Percentiles rank a stretch among this genome's conserved stretches.
Evolutionary conservation across 306 rosid species (phyloP).

Genomic region (Aeschynomene evenia): DNA sequence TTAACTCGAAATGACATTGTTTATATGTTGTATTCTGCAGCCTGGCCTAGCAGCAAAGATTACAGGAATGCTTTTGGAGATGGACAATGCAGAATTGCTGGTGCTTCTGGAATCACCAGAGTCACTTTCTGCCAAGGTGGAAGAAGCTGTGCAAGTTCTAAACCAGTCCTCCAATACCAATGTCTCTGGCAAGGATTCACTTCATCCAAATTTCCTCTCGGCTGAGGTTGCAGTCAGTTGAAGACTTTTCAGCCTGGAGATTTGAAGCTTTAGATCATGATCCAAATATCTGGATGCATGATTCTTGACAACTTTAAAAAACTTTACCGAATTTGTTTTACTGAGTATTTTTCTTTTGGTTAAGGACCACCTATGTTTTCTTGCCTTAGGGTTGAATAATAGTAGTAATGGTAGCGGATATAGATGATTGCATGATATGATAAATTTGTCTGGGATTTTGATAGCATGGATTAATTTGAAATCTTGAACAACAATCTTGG

Average conservation of each 20-base stretch:
- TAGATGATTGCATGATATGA: background rate
- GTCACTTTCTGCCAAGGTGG: constrained; percentile 55
- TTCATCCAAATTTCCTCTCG: constrained; percentile 46
- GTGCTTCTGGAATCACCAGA: constrained; percentile 66
- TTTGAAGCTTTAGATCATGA: background rate
- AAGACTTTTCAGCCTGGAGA: constrained; percentile 8
- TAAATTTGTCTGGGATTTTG: background rate
- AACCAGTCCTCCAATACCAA: constrained; percentile 44
- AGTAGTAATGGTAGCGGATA: constrained; percentile 15
- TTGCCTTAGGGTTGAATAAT: background rate
- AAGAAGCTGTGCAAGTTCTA: constrained; percentile 63
- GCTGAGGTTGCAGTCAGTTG: constrained; percentile 64
- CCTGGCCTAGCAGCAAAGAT: constrained; percentile 71
- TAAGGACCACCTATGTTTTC: background rate
- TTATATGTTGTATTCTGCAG: constrained; percentile 43
- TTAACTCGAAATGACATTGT: constrained; percentile 1
- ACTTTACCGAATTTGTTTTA: background rate
- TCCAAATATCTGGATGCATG: constrained; percentile 19
- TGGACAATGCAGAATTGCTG: constrained; percentile 82
- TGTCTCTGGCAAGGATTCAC: constrained; percentile 50
- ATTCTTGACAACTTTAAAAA: constrained; percentile 19
- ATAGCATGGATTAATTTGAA: background rate
- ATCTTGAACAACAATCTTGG: too few relatives aligned
- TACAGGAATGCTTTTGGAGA: constrained; percentile 94
- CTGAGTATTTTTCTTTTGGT: background rate